phyloP scores from a whole-genome alignment of 208 protist species.

The Trypanosoma grayi region DNA sequence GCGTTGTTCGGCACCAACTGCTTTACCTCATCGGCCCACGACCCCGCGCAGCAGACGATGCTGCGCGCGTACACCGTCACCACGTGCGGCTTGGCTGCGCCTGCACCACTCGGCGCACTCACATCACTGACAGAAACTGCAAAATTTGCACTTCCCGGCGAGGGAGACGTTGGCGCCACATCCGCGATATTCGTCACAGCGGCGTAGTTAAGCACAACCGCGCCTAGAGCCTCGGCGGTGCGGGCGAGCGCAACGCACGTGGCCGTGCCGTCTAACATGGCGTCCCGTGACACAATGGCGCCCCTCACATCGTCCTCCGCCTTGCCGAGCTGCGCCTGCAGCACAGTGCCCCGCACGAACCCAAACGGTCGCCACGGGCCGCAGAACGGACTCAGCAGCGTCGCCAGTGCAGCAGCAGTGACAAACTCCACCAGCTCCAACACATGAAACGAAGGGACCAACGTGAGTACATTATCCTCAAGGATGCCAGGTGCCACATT shows the following conservation, averaged over 20 bases:
- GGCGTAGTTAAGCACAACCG: conserved; percentile 58
- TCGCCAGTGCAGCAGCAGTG: conserved; percentile 38
- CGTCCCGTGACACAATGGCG: conserved; percentile 43
- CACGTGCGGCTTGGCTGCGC: background rate
- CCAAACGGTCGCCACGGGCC: conserved; percentile 34
- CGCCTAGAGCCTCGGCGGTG: conserved; percentile 75
- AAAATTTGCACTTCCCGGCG: conserved; percentile 13
- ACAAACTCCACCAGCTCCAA: conserved; percentile 62
- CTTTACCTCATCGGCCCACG: conserved; percentile 57
- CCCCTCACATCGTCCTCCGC: conserved; percentile 27
- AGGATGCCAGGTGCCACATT: conserved; percentile 43
- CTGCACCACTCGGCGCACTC: background rate
- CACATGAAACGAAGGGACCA: conserved; percentile 56
- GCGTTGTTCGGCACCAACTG: conserved; percentile 39
- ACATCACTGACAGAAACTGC: conserved; percentile 18
- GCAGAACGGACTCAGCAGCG: conserved; percentile 48
- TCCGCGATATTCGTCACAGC: conserved; percentile 29
- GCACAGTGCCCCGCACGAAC: conserved; percentile 17
- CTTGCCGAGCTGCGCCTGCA: conserved; percentile 26
- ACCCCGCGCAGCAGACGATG: conserved; percentile 72
- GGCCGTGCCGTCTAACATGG: conserved; percentile 35
- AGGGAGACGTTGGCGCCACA: background rate
- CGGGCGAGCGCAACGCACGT: conserved; percentile 47
- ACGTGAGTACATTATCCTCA: conserved; percentile 26
- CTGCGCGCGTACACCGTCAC: conserved; percentile 40